Evolutionary conservation across 768 basidiomycete genomes (phyloP), one percentile per base, ranked within the genome.

Genomic region (Suillus ampliporus): DNA sequence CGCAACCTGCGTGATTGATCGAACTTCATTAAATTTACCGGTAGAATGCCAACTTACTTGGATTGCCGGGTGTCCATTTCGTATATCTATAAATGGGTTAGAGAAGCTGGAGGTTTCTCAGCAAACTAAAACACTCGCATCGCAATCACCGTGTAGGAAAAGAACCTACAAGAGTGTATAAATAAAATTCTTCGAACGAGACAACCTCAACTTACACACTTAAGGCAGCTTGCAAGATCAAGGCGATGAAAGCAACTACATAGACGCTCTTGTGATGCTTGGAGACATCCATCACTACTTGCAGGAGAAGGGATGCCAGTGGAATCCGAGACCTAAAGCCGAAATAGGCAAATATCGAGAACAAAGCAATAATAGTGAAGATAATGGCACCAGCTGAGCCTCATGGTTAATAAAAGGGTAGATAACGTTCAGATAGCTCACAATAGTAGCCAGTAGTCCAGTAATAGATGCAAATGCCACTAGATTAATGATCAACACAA

Each of bases 181-280:
- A 60, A 64, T 31, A 59, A 17, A 19, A 65, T 31, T 40, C 34
- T 28, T 38, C 11, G 13, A 52, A 13, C 19, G 34, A 47, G 19
- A 37, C 9, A 34, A 35, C 28, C 2, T 15, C 46, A 14, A 79
- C 87, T 69, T 74, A 90, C 84, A 92, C 87, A 47, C 86, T 86
- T 50, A 91, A 71, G 3, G 83, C 86, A 3, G 92, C 87, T 69
- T 94, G 90, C 3, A 91, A 54, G 54, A 92, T 67, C n/a, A 94
- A 78, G 4, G 91, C 86, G 46, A 80, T 68, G 66, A 94, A 86
- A 1, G 88, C 89, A 14, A 94, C 90, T n/a, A 85, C 79, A 70
- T 91, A 94, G 23, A 95, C 92, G 58, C 86, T 87, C 60, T 82
- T 85, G 72, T 94, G 91, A 69, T 93, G 91, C 68, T 93, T 94